Evolutionary conservation across 2,329 filamentous ascomycete genomes (phyloP).

Genomic region (Xylariaceae sp.): DNA sequence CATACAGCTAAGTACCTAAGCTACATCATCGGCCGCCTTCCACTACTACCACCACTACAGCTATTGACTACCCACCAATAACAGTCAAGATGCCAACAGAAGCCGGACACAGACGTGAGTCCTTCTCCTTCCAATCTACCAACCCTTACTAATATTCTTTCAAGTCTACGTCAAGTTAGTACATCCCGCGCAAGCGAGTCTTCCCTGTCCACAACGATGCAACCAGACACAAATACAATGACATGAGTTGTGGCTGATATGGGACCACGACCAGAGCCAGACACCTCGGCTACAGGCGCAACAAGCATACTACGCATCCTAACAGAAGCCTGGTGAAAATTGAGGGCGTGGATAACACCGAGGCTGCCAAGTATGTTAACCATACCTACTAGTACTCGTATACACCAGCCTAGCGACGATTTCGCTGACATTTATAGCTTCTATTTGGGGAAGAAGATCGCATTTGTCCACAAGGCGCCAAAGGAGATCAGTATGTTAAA

Average conservation of each 20-base stretch:
- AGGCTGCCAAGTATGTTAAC: constrained; percentile 26
- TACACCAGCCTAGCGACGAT: not conserved
- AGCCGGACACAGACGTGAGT: constrained; percentile 28
- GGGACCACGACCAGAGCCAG: constrained; percentile 20
- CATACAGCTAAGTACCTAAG: constrained; percentile 8
- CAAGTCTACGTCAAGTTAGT: constrained; percentile 31
- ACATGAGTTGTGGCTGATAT: constrained; percentile 12
- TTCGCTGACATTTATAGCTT: constrained; percentile 20
- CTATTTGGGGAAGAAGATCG: constrained; percentile 29
- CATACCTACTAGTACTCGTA: not conserved
- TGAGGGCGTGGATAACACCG: constrained; percentile 25
- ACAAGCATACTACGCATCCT: constrained; percentile 25
- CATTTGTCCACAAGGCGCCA: constrained; percentile 27
- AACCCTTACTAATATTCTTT: constrained; percentile 1
- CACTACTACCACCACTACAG: not conserved
- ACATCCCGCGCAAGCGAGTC: constrained; percentile 3
- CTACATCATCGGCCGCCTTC: constrained; percentile 5
- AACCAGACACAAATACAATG: not conserved
- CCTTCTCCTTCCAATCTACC: not conserved
- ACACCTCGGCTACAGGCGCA: constrained; percentile 27
- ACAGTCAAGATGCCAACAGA: constrained; percentile 25
- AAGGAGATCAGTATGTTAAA: constrained; percentile 24
- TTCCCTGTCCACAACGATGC: not conserved
- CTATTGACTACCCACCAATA: not conserved
- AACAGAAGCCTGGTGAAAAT: constrained; percentile 27